A percentile compares a stretch with the other conserved stretches of the same genome.
Evolutionary conservation across 2,329 filamentous ascomycete genomes (phyloP).

Genomic region (Exophiala oligosperma): DNA sequence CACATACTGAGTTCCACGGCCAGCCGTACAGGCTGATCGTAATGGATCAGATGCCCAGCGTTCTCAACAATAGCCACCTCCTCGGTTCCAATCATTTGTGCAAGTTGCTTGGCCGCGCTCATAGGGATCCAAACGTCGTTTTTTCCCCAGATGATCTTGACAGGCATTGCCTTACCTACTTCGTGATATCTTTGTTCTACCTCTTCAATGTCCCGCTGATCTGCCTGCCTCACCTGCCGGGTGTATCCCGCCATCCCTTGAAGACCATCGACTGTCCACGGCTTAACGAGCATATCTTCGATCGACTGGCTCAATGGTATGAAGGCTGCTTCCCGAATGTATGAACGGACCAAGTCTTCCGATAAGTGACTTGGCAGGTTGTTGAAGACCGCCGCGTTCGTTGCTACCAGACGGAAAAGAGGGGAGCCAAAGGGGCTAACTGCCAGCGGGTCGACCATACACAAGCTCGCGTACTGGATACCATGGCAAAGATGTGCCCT

Average conservation of each 20-base stretch:
- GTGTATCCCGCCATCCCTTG: constrained; percentile 41
- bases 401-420: constrained; percentile 44
- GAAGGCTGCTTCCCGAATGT: constrained; percentile 42
- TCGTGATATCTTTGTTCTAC: constrained; percentile 42
- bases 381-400: constrained; percentile 38
- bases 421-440: constrained; percentile 45
- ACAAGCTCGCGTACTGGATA: constrained; percentile 40
- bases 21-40: constrained; percentile 43
- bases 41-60: constrained; percentile 48
- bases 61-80: constrained; percentile 39
- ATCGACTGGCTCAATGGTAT: constrained; percentile 33
- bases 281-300: constrained; percentile 39
- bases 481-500: constrained; percentile 41
- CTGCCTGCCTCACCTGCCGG: constrained; percentile 41
- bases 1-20: constrained; percentile 41
- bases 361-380: constrained; percentile 33
- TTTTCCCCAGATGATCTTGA: constrained; percentile 47
- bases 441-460: constrained; percentile 45
- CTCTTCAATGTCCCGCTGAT: constrained; percentile 32
- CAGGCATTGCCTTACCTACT: constrained; percentile 37
- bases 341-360: constrained; percentile 42
- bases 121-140: constrained; percentile 47
- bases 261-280: constrained; percentile 34
- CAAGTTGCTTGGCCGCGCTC: constrained; percentile 38
- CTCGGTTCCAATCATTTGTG: constrained; percentile 32